Base-by-base conservation (phyloP, 345 rosid species). In the Gossypium herbaceum region DNA sequence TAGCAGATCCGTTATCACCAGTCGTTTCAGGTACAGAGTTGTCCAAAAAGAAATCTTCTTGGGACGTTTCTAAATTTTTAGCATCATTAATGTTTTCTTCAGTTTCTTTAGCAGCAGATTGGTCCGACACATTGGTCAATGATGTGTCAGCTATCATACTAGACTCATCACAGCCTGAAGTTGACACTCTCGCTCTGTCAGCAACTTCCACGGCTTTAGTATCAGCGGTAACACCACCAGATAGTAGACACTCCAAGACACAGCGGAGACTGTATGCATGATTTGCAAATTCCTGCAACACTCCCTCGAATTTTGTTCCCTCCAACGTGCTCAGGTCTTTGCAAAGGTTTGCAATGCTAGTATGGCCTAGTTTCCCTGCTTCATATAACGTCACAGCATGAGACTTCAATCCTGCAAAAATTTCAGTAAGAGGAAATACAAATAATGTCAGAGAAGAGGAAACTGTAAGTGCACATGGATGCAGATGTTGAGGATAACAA, bases 371-470 rank as follows among this genome's bases (percentile, higher is more conserved):
- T 80, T 93, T 95, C 73, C 99, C 98, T 58, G 98, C 99, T 91
- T 95, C 99, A 73, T 95, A 95, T 73, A 95, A 85, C 27, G 99
- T 95, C 76, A 95, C 98, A 67, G 99, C 99, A 89, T 93, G 99
- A 79, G 97, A 90, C 80, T 93, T 95, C 84, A 95, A 86, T 47
- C 99, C 99, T 94, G 88, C 79, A 85, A 82, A 76, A 63, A 9
- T 12, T 13, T 16, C 39, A 60, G 41, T 24, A 55, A 77, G n/a
- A 57, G 66, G 73, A 75, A 20, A 29, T 8, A 44, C 41, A n/a
- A 67, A 44, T 3, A 51, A 68, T 47, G 73, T 72, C 60, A 77
- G 73, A 68, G 20, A 63, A 61, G 24, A 50, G 71, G 73, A 22
- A 73, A 77, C 65, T 60, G 20, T 71, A 58, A 68, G 59, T 17